A percentile compares a stretch with the other conserved stretches of the same genome.
Evolutionary conservation across 2,329 filamentous ascomycete genomes (phyloP).

Genomic region (Sclerotinia subarctica): DNA sequence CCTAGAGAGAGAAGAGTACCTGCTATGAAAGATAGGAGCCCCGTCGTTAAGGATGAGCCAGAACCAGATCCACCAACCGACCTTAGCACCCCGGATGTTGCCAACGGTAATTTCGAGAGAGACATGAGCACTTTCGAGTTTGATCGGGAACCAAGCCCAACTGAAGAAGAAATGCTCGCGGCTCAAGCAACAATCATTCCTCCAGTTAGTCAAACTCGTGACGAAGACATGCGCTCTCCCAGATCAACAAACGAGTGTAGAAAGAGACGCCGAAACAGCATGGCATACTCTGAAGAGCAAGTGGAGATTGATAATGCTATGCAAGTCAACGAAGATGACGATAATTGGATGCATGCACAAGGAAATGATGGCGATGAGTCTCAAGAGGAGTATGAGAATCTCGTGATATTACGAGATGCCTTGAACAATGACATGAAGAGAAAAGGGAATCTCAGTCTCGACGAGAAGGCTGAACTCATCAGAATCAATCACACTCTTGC

Average conservation of each 20-base stretch:
- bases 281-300: neutral
- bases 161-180: conserved; percentile 16
- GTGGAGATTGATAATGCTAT: conserved; percentile 21
- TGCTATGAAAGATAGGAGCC: neutral
- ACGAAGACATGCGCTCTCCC: neutral
- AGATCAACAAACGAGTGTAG: neutral
- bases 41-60: neutral
- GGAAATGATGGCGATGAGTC: conserved; percentile 1
- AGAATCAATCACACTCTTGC: neutral
- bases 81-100: neutral
- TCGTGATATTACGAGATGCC: neutral
- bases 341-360: conserved; percentile 12
- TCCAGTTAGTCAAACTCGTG: neutral
- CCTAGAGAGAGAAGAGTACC: neutral
- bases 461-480: neutral
- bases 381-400: conserved; percentile 13
- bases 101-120: neutral
- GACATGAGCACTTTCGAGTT: neutral
- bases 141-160: neutral
- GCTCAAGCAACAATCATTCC: conserved; percentile 7
- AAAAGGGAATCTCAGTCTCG: neutral
- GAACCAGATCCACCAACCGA: neutral
- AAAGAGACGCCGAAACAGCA: conserved; percentile 8
- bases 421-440: neutral
- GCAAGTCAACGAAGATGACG: conserved; percentile 14